Evolutionary conservation across 257 asterid species (phyloP), one percentile per base, ranked within the genome.

Genomic region (Handroanthus guayacan): DNA sequence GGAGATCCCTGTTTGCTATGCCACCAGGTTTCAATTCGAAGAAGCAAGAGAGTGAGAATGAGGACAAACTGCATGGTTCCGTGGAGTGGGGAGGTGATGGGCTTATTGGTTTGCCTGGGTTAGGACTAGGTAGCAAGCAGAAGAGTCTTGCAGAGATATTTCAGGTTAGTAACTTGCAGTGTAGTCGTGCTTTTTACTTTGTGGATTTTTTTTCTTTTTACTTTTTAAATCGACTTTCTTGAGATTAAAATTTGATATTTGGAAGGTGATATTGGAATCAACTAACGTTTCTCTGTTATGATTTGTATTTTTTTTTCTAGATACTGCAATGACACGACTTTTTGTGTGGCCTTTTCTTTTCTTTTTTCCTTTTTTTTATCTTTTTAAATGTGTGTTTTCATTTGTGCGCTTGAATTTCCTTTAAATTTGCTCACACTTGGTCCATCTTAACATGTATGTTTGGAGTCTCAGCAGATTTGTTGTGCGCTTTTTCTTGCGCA

Each of bases 61-160:
- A 82, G 1, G 90, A 87, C 47, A 78, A 81, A 64, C 75, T 83
- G 62, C 92, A 84, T 82, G 91, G 82, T 70, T 77, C 95, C 17
- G 91, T 83, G 62, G 99, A 92, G 61, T 95, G 99, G 99, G 96
- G 90, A 60, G 93, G 92, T 9, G 98, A 95, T 88, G 99, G 99
- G 5, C 97, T 95, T 75, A 94, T 95, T 76, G 99, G 98, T 37
- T 87, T 94, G 87, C 96, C 97, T 51, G 99, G 96, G 55, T 67
- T 92, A 82, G 97, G 94, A 58, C 79, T 89, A 60, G 94, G 96
- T 62, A 82, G 86, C 90, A 92, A 88, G 75, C 97, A 92, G 82
- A 95, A 91, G 91, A 95, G 98, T 80, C 79, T 95, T 78, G 97
- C 91, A 62, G 94, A 92, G 83, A 89, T 89, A 69, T 92, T 75